Percentiles rank a stretch among this genome's conserved stretches.
phyloP scores from a whole-genome alignment of 2,329 filamentous ascomycete genomes.

The Neofusicoccum cordaticola region DNA sequence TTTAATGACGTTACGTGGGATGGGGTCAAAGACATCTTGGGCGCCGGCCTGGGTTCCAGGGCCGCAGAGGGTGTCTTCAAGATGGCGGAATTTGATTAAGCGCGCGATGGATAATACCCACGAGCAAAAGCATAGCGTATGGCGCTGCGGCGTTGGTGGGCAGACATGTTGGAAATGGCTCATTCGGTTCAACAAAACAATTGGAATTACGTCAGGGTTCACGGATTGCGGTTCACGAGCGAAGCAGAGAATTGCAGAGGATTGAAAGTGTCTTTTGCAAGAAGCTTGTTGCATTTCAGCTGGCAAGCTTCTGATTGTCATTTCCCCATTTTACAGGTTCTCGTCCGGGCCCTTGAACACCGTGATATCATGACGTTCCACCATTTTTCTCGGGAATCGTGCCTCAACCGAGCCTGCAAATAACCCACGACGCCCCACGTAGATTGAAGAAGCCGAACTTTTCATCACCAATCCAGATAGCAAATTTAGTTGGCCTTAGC shows the following conservation, averaged over 20 bases:
- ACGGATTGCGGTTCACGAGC: neutral
- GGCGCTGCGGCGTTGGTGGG: conserved; percentile 1
- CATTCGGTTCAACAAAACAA: neutral
- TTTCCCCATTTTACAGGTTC: conserved; percentile 14
- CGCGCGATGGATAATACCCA: neutral
- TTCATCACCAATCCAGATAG: neutral
- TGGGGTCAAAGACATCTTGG: conserved; percentile 34
- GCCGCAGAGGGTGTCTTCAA: conserved; percentile 5
- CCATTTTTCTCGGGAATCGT: conserved; percentile 15
- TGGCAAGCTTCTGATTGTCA: neutral
- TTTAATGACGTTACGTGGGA: conserved; percentile 55
- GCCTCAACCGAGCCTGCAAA: conserved; percentile 4
- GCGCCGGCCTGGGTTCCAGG: conserved; percentile 35
- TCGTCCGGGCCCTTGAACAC: conserved; percentile 17
- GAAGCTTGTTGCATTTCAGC: conserved; percentile 1
- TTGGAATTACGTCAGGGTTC: neutral
- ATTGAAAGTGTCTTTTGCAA: neutral
- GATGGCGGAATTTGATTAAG: neutral
- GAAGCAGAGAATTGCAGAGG: neutral
- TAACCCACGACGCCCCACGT: conserved; percentile 11
- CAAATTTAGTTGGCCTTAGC: conserved; percentile 53
- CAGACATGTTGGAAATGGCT: neutral
- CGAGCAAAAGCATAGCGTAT: conserved; percentile 4
- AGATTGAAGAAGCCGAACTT: neutral
- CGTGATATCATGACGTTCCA: conserved; percentile 17